A percentile compares a stretch with the other conserved stretches of the same genome.
These are phyloP conservation scores for Zymoseptoria crescenta DNA, from an alignment of 2,329 filamentous ascomycete genomes.

Conservation along the genomic window DNA sequence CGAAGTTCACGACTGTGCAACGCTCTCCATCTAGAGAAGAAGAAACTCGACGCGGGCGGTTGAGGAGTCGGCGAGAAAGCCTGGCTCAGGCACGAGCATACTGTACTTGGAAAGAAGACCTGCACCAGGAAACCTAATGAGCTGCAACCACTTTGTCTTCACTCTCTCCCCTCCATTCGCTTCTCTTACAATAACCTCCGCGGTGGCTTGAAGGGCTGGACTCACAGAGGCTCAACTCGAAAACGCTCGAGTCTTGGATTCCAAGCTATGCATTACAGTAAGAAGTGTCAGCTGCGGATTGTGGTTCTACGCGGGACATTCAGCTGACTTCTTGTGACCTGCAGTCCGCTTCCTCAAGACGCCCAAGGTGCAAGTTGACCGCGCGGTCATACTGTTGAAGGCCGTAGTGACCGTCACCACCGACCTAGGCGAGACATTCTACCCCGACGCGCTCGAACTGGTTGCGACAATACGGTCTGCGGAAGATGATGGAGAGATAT, in stretches of 20 bases:
- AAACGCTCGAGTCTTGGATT: neutral
- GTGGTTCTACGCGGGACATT: neutral
- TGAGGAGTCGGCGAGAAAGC: neutral
- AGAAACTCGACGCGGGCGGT: neutral
- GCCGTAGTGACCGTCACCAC: constrained; percentile 58
- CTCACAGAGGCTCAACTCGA: neutral
- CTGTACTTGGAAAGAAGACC: neutral
- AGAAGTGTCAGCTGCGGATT: neutral
- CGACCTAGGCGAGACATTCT: constrained; percentile 59
- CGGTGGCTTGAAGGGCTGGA: constrained; percentile 1
- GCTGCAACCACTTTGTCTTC: neutral
- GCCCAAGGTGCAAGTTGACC: constrained; percentile 42
- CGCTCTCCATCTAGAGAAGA: neutral
- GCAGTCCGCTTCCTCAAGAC: constrained; percentile 58
- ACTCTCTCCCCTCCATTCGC: neutral
- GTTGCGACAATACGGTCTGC: constrained; percentile 31
- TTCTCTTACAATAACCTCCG: neutral
- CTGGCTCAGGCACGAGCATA: neutral
- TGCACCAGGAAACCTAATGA: neutral
- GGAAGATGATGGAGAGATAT: constrained; percentile 32
- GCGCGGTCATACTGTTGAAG: constrained; percentile 37
- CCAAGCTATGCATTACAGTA: constrained; percentile 5
- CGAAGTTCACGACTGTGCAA: neutral
- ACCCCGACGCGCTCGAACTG: constrained; percentile 42
- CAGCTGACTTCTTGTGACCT: neutral